Percentiles rank a stretch among this genome's conserved stretches.
Conservation (phyloP, 179 eudicot genomes). For the Vitellaria paradoxa region DNA sequence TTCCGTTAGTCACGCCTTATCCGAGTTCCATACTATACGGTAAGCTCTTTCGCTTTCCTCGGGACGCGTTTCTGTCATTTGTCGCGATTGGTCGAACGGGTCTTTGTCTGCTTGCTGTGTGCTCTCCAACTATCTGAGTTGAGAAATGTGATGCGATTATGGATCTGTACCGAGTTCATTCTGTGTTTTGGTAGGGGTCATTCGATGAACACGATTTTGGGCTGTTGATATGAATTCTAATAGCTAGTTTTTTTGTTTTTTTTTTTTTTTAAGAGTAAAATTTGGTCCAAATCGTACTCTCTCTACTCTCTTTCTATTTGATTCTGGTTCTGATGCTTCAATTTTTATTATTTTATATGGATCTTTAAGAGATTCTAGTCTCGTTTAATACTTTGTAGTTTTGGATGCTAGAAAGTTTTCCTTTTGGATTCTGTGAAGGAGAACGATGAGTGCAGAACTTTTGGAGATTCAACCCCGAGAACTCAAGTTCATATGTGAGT, state of each 20-base stretch:
- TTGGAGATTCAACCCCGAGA: conserved; percentile 17
- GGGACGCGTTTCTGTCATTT: background rate
- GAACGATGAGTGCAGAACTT: conserved; percentile 13
- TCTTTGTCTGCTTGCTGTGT: background rate
- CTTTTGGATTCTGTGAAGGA: background rate
- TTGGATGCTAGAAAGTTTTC: conserved; percentile 6
- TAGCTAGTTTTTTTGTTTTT: background rate
- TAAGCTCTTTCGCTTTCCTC: background rate
- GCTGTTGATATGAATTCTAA: background rate
- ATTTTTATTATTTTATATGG: background rate
- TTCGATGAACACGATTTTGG: background rate
- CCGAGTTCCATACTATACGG: background rate
- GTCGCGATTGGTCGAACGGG: background rate
- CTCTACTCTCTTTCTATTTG: background rate
- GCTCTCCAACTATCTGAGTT: background rate
- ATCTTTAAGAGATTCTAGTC: background rate
- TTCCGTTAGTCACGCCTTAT: background rate
- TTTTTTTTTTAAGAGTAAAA: background rate
- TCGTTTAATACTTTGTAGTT: background rate
- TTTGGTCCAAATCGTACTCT: background rate
- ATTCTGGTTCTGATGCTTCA: background rate
- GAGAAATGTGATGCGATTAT: background rate
- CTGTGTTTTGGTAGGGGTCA: background rate
- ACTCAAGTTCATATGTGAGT: conserved; percentile 17
- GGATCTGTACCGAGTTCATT: background rate